These are phyloP conservation scores for Lecanicillium sp. DNA, from an alignment of 2,329 filamentous ascomycete genomes.

Conservation along the genomic window DNA sequence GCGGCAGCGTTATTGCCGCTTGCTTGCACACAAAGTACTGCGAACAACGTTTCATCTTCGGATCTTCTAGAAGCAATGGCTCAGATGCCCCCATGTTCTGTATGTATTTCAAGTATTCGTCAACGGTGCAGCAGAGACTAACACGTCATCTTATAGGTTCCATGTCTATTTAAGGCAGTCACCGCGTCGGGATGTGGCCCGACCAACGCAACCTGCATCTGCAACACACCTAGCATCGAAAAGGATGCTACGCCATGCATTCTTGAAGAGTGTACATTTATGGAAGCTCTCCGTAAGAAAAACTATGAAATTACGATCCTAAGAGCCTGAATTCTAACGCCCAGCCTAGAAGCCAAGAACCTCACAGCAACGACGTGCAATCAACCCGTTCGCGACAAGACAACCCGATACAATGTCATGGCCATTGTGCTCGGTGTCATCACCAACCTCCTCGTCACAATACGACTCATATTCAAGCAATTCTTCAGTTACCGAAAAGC, in stretches of 20 bases:
- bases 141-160: not conserved
- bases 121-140: not conserved
- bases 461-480: conserved; percentile 31
- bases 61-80: not conserved
- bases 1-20: not conserved
- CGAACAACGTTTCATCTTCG: not conserved
- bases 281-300: conserved; percentile 19
- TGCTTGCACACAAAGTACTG: not conserved
- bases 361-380: conserved; percentile 19
- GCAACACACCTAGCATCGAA: conserved; percentile 12
- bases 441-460: conserved; percentile 30
- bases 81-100: conserved; percentile 5
- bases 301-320: too few relatives aligned
- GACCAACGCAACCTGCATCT: conserved; percentile 6
- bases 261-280: conserved; percentile 13
- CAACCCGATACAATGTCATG: conserved; percentile 24
- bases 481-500: conserved; percentile 23
- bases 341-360: conserved; percentile 11
- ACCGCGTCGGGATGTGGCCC: conserved; percentile 1
- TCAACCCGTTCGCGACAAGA: conserved; percentile 22
- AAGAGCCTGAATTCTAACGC: too few relatives aligned
- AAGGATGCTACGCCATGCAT: conserved; percentile 16
- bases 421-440: conserved; percentile 26
- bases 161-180: conserved; percentile 3
- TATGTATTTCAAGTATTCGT: not conserved